Evolutionary conservation across 371 early-diverging fungal species (phyloP), one percentile per base, ranked within the genome.

Genomic region (Mortierella sp.): DNA sequence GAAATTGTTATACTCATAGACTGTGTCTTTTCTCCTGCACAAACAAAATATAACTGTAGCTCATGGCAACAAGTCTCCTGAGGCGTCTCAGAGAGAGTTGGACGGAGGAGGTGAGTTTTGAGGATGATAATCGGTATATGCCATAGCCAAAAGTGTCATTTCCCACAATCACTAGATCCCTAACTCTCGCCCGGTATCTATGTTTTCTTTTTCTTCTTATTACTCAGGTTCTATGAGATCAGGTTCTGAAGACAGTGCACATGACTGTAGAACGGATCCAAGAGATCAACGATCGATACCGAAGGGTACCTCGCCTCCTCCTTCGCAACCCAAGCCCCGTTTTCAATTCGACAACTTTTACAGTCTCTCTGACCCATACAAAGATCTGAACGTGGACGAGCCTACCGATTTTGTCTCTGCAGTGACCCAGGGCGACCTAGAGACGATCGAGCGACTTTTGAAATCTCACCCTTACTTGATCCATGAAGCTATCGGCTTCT

Each of bases 261-360:
- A n/a, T n/a, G n/a, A 66, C 27, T 11, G 31, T 39, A 56, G 64
- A 9, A 28, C 24, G 17, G 57, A 64, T 23, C 42, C 34, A 19
- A 50, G 57, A 14, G 58, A 57, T 23, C 12, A 37, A n/a, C 55
- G 58, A 3, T 27, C 17, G 6, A 30, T 21, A 6, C 59, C 59
- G 44, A 66, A 59, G 30, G 66, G 58, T 4, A 48, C n/a, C 24
- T 17, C 60, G 23, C 55, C 55, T 7, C 63, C 63, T 28, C 11
- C 49, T 6, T 62, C 63, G 26, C 54, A 46, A 30, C 37, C 49
- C 15, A 57, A 57, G 23, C 43, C 52, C n/a, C 57, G 47, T 0
- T 37, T 65, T n/a, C 58, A 56, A 28, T 56, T 65, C 28, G 57
- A 65, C 58, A 65, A 65, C 48, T 65, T 65, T 65, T 65, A 58